A percentile compares a stretch with the other conserved stretches of the same genome.
These are phyloP conservation scores for Cardamine occulta DNA, from an alignment of 345 rosid species.

Conservation along the genomic window DNA sequence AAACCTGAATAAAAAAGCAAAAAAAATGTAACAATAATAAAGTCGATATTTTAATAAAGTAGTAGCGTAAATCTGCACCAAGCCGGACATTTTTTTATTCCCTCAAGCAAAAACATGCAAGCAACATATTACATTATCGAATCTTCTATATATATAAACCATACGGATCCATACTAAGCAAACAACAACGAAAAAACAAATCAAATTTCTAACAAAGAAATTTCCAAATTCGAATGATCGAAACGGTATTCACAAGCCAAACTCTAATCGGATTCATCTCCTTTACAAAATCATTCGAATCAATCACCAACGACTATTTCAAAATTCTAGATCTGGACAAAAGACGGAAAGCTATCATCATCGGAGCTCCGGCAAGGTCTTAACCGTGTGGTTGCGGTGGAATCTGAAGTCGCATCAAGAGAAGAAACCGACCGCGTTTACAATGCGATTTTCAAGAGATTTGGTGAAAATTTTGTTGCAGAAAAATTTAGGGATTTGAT, in stretches of 20 bases:
- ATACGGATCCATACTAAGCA: background rate
- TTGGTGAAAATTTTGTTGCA: conserved; percentile 44
- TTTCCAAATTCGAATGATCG: conserved; percentile 42
- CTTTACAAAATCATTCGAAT: conserved; percentile 42
- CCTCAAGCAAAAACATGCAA: conserved; percentile 7
- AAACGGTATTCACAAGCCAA: conserved; percentile 45
- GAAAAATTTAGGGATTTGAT: conserved; percentile 43
- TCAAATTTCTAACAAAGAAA: background rate
- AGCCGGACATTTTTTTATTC: background rate
- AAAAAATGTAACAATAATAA: too few relatives aligned
- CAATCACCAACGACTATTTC: conserved; percentile 46
- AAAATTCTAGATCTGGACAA: conserved; percentile 46
- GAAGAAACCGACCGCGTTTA: conserved; percentile 36
- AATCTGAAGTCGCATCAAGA: conserved; percentile 28
- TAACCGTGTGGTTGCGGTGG: conserved; percentile 45
- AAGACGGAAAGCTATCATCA: conserved; percentile 45
- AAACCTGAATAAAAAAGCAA: too few relatives aligned
- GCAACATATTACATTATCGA: conserved; percentile 2
- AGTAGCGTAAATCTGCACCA: background rate
- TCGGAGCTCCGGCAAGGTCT: conserved; percentile 48
- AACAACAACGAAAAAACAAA: background rate
- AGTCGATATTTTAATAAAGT: too few relatives aligned
- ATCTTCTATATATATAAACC: background rate
- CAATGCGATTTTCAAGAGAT: conserved; percentile 50
- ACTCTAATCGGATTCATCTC: conserved; percentile 51